phyloP scores from a whole-genome alignment of 148 eudicot genomes.

The Amaranthus hypochondriacus region DNA sequence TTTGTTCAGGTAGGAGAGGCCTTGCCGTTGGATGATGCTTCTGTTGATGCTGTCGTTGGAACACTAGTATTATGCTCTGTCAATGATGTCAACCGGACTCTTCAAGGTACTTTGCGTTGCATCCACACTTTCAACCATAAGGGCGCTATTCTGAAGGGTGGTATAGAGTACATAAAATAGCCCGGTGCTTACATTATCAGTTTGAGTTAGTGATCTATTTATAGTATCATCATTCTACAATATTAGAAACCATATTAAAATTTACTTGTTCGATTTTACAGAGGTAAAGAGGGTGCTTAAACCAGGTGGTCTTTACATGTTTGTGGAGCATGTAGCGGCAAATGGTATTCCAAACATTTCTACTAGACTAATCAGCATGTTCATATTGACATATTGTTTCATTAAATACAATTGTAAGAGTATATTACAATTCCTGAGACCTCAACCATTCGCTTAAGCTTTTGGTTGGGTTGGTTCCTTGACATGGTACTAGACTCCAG shows the following conservation, averaged over 20 bases:
- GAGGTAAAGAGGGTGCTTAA: conserved; percentile 85
- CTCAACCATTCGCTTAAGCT: too few species aligned
- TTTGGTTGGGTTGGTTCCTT: too few species aligned
- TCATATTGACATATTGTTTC: too few species aligned
- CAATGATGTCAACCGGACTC: conserved; percentile 47
- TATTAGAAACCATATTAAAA: background rate
- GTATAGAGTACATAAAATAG: too few species aligned
- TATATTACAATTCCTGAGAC: too few species aligned
- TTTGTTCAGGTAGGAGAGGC: conserved; percentile 73
- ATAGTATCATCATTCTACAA: too few species aligned
- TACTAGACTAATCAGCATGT: background rate
- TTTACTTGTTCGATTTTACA: conserved; percentile 14
- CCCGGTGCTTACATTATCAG: too few species aligned
- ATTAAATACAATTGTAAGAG: too few species aligned
- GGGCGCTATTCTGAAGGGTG: too few species aligned
- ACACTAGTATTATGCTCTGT: conserved; percentile 91
- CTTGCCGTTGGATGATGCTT: conserved; percentile 73
- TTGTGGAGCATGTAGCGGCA: conserved; percentile 89
- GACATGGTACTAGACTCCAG: too few species aligned
- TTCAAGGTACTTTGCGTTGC: conserved; percentile 45
- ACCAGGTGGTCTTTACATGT: conserved; percentile 77
- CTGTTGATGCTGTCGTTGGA: conserved; percentile 89
- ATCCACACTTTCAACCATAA: too few species aligned
- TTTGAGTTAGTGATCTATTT: too few species aligned
- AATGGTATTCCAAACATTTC: conserved; percentile 37